Evolutionary conservation across 2,329 filamentous ascomycete species (phyloP).

Genomic region (Coniochaeta sp.): DNA sequence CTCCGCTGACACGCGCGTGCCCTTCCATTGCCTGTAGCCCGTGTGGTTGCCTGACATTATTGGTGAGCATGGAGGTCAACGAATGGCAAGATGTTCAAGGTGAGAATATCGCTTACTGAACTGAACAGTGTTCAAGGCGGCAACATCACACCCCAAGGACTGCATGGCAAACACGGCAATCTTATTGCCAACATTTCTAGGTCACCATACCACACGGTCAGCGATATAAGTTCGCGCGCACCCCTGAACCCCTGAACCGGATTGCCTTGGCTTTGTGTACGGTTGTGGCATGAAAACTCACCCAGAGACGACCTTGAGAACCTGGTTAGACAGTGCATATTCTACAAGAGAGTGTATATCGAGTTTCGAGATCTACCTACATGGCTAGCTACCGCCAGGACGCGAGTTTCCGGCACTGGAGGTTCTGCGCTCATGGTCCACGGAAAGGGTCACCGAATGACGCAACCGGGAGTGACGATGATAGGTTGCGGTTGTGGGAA

Average conservation of each 20-base stretch:
- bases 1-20: slow-evolving; percentile 70
- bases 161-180: slow-evolving; percentile 96
- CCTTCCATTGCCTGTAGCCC: slow-evolving; percentile 82
- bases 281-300: slow-evolving; percentile 35
- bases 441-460: background rate
- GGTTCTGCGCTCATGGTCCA: slow-evolving; percentile 27
- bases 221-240: slow-evolving; percentile 1
- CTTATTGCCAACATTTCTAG: slow-evolving; percentile 92
- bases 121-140: slow-evolving; percentile 91
- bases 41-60: slow-evolving; percentile 74
- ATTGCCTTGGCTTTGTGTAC: slow-evolving; percentile 1
- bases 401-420: slow-evolving; percentile 51
- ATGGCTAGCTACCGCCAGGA: slow-evolving; percentile 91
- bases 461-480: background rate
- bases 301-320: slow-evolving; percentile 64
- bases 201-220: slow-evolving; percentile 6
- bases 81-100: background rate
- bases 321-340: slow-evolving; percentile 10
- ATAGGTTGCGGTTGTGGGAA: background rate
- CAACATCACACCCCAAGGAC: slow-evolving; percentile 85
- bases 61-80: background rate
- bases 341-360: background rate
- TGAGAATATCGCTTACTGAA: slow-evolving; percentile 62
- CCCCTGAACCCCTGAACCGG: background rate
- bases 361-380: slow-evolving; percentile 45